phyloP scores from a whole-genome alignment of 352 stramenopile species.

The Phytophthora ohioensis region DNA sequence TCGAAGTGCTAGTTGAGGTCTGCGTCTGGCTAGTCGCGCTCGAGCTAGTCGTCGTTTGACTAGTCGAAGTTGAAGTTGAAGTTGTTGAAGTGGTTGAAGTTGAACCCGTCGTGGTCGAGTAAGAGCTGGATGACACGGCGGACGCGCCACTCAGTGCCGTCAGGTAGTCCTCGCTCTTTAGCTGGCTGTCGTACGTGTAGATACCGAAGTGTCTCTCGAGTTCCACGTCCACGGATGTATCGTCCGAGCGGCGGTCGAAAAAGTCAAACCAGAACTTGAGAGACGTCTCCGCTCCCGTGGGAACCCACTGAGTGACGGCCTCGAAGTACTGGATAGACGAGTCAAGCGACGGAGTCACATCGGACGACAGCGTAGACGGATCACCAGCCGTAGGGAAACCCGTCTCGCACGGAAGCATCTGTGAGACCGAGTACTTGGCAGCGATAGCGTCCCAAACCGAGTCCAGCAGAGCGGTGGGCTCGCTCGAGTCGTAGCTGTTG shows the following conservation, averaged over 20 bases:
- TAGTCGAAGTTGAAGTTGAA: constrained; percentile 3
- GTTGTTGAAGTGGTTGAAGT: constrained; percentile 5
- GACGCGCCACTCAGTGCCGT: constrained; percentile 15
- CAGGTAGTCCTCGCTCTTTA: constrained; percentile 51
- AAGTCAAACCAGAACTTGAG: constrained; percentile 70
- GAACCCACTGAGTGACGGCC: constrained; percentile 32
- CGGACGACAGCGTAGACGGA: constrained; percentile 42
- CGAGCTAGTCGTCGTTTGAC: constrained; percentile 8
- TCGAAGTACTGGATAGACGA: constrained; percentile 38
- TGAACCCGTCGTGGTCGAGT: constrained; percentile 12
- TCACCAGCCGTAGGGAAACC: constrained; percentile 59
- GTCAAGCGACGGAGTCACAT: constrained; percentile 50
- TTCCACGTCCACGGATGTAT: constrained; percentile 45
- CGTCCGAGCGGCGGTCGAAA: constrained; percentile 64
- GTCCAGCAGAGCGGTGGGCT: constrained; percentile 55
- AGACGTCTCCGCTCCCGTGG: constrained; percentile 34
- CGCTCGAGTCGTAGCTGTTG: constrained; percentile 54
- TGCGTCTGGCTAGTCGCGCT: constrained; percentile 6
- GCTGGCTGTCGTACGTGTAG: constrained; percentile 54
- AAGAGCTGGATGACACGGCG: constrained; percentile 33
- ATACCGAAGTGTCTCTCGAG: constrained; percentile 69
- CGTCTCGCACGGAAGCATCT: constrained; percentile 67
- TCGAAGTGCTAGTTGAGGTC: not conserved
- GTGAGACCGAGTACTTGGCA: constrained; percentile 45
- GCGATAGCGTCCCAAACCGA: constrained; percentile 57